Percentiles rank a stretch among this genome's conserved stretches.
Evolutionary conservation across 1,139 yeast species (phyloP).

Genomic region (Martiniozyma asiatica): DNA sequence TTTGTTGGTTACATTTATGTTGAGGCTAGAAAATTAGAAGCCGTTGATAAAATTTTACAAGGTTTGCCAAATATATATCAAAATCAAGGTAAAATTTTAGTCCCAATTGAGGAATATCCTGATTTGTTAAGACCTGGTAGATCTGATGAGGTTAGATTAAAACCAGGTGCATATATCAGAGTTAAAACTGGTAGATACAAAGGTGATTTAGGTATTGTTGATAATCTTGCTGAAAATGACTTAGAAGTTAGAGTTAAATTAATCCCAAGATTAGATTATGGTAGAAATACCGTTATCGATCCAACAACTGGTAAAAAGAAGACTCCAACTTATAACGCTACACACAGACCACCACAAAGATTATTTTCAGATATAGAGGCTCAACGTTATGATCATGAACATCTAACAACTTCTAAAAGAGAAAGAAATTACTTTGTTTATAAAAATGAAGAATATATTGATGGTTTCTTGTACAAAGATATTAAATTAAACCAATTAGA

Average conservation of each 20-base stretch:
- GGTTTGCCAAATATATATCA: slow-evolving; percentile 79
- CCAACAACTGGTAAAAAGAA: slow-evolving; percentile 40
- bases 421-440: slow-evolving; percentile 68
- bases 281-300: slow-evolving; percentile 33
- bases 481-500: slow-evolving; percentile 73
- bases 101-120: slow-evolving; percentile 93
- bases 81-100: slow-evolving; percentile 50
- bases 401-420: slow-evolving; percentile 41
- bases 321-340: slow-evolving; percentile 33
- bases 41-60: slow-evolving; percentile 74
- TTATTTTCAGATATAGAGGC: slow-evolving; percentile 68
- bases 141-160: slow-evolving; percentile 75
- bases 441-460: slow-evolving; percentile 77
- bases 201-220: slow-evolving; percentile 88
- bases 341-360: slow-evolving; percentile 69
- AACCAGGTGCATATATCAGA: slow-evolving; percentile 88
- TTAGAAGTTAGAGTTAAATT: slow-evolving; percentile 84
- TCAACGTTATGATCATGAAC: slow-evolving; percentile 43
- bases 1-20: slow-evolving; percentile 85
- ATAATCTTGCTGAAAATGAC: slow-evolving; percentile 87
- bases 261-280: slow-evolving; percentile 90
- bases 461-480: slow-evolving; percentile 80
- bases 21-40: slow-evolving; percentile 90
- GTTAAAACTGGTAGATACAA: slow-evolving; percentile 85
- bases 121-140: slow-evolving; percentile 84